These are phyloP conservation scores for Cutaneotrichosporon sp. DNA, from an alignment of 1,284 basidiomycete genomes.

Conservation along the genomic window DNA sequence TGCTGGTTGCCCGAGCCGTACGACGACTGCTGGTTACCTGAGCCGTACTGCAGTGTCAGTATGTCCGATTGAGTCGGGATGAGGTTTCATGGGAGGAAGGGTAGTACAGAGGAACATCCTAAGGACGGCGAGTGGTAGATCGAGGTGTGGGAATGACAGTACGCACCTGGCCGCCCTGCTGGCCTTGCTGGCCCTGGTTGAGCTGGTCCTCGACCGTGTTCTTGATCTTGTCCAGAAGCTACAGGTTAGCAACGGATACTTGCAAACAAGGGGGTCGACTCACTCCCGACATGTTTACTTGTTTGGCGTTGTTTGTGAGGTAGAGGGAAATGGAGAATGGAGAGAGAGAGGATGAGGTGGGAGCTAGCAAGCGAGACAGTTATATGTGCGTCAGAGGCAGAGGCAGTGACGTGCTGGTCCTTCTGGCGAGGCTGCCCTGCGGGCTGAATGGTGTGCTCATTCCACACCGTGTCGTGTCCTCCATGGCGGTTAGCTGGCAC, in stretches of 20 bases:
- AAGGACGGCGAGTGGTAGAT: background rate
- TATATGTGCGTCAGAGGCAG: too few relatives aligned
- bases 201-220: slow-evolving; percentile 7
- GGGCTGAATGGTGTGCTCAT: too few relatives aligned
- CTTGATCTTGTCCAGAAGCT: slow-evolving; percentile 15
- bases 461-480: too few relatives aligned
- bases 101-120: background rate
- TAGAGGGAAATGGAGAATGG: background rate
- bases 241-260: background rate
- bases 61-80: too few relatives aligned
- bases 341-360: background rate
- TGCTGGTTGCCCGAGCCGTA: slow-evolving; percentile 4
- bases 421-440: too few relatives aligned
- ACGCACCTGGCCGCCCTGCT: background rate
- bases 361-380: background rate
- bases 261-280: background rate
- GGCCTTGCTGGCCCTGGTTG: background rate
- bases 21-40: too few relatives aligned
- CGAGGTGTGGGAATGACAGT: background rate
- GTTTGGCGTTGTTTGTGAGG: slow-evolving; percentile 1
- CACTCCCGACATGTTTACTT: slow-evolving; percentile 14
- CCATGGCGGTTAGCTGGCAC: too few relatives aligned
- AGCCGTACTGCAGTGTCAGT: too few relatives aligned
- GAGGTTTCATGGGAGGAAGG: too few relatives aligned
- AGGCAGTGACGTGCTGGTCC: too few relatives aligned